Percentiles rank a stretch among this genome's conserved stretches.
Conservation (phyloP, 2,329 filamentous ascomycete genomes). For the Neofusicoccum cordaticola region DNA sequence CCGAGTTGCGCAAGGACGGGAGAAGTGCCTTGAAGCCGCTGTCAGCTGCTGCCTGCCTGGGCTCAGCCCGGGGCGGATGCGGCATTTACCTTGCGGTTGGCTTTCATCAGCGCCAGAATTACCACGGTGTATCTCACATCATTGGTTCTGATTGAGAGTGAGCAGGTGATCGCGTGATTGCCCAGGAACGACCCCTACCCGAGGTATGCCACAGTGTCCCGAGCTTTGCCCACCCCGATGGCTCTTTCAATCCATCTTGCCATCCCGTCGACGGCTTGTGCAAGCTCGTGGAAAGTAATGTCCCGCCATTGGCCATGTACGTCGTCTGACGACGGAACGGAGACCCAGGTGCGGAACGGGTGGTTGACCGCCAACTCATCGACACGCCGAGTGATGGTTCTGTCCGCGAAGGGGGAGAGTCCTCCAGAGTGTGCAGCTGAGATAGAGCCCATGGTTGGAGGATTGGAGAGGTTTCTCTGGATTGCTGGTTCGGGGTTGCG, state of each 20-base stretch:
- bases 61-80: not conserved
- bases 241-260: constrained; percentile 15
- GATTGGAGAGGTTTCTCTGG: not conserved
- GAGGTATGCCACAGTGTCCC: constrained; percentile 16
- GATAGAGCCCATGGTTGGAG: constrained; percentile 9
- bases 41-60: not conserved
- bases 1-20: constrained; percentile 15
- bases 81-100: constrained; percentile 9
- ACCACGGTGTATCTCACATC: constrained; percentile 14
- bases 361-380: constrained; percentile 8
- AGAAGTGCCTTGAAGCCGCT: not conserved
- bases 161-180: not conserved
- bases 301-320: constrained; percentile 13
- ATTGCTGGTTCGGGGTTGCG: not conserved
- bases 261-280: not conserved
- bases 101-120: constrained; percentile 14
- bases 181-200: not conserved
- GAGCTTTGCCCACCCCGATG: constrained; percentile 1
- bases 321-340: constrained; percentile 5
- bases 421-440: not conserved
- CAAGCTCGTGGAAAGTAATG: constrained; percentile 9
- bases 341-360: constrained; percentile 9
- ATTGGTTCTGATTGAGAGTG: not conserved
- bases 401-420: constrained; percentile 10
- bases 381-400: constrained; percentile 8